Conservation (phyloP, 352 stramenopile species). For the Achlya hypogyna region DNA sequence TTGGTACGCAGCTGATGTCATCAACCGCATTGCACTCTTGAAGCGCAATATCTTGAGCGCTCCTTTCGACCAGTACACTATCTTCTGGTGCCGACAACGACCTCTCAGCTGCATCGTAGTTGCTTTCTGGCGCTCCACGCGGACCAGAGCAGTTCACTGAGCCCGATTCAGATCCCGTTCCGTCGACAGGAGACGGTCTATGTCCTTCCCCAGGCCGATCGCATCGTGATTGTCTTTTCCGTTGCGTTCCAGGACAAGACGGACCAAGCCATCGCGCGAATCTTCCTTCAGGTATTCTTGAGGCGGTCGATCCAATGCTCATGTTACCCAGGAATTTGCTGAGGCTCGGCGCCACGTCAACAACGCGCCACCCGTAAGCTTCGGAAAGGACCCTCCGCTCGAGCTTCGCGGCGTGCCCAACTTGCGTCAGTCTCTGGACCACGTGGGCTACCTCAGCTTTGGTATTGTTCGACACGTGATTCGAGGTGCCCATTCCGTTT, state of each 20-base stretch:
- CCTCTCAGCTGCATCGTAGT: conserved; percentile 3
- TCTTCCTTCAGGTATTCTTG: conserved; percentile 72
- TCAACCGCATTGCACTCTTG: conserved; percentile 59
- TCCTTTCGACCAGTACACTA: conserved; percentile 58
- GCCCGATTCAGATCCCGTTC: conserved; percentile 75
- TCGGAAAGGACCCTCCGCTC: conserved; percentile 84
- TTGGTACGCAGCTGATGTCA: conserved; percentile 45
- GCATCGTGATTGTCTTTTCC: conserved; percentile 88
- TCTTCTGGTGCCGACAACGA: neutral
- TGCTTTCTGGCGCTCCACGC: conserved; percentile 71
- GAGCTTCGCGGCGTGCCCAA: conserved; percentile 66
- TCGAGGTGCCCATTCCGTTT: conserved; percentile 6
- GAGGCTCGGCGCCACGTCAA: conserved; percentile 88
- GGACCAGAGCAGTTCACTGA: conserved; percentile 44
- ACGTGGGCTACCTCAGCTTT: conserved; percentile 87
- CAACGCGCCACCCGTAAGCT: conserved; percentile 87
- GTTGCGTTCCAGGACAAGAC: conserved; percentile 91
- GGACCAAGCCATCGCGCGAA: conserved; percentile 81
- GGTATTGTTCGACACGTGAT: conserved; percentile 7
- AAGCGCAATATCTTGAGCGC: conserved; percentile 76
- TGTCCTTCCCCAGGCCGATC: conserved; percentile 73
- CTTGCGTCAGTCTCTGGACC: conserved; percentile 47
- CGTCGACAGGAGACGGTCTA: conserved; percentile 80
- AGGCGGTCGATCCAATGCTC: neutral
- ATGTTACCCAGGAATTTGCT: conserved; percentile 74